Conservation (phyloP, 2,329 filamentous ascomycete genomes). For the Cladophialophora bantiana region DNA sequence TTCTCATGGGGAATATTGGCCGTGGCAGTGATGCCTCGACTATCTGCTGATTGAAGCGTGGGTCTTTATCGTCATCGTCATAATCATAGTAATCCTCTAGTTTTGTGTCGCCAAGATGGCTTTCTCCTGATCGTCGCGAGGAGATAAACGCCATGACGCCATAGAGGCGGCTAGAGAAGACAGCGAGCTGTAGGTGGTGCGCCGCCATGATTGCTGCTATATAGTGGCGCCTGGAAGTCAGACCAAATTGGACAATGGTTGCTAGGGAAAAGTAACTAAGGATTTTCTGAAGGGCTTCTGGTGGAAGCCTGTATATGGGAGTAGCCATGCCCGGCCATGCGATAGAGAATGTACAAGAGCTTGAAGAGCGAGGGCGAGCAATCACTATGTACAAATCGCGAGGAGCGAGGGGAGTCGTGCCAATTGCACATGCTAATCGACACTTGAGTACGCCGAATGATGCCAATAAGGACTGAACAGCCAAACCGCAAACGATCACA, state of each 20-base stretch:
- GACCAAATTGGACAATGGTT: conserved; percentile 38
- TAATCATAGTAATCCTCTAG: conserved; percentile 11
- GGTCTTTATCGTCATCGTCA: conserved; percentile 3
- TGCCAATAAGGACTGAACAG: not conserved
- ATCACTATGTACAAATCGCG: not conserved
- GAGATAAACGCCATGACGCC: conserved; percentile 45
- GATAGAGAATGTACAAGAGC: not conserved
- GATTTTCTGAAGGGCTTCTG: conserved; percentile 45
- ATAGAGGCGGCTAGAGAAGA: conserved; percentile 46
- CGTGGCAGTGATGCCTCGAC: not conserved
- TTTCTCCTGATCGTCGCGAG: conserved; percentile 31
- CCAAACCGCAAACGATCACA: not conserved
- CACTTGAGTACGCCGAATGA: not conserved
- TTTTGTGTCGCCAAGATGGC: not conserved
- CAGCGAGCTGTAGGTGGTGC: conserved; percentile 44
- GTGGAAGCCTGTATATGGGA: conserved; percentile 39
- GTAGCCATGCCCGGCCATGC: not conserved
- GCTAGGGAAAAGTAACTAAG: conserved; percentile 44
- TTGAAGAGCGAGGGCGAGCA: not conserved
- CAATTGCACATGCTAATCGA: not conserved
- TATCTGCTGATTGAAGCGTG: not conserved
- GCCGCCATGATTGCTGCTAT: conserved; percentile 43
- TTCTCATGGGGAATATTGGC: not conserved
- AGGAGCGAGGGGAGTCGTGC: not conserved
- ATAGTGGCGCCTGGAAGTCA: conserved; percentile 43